A percentile compares a stretch with the other conserved stretches of the same genome.
These are phyloP conservation scores for Neostapfia colusana DNA, from an alignment of 176 grass and related monocot genomes.

Conservation along the genomic window DNA sequence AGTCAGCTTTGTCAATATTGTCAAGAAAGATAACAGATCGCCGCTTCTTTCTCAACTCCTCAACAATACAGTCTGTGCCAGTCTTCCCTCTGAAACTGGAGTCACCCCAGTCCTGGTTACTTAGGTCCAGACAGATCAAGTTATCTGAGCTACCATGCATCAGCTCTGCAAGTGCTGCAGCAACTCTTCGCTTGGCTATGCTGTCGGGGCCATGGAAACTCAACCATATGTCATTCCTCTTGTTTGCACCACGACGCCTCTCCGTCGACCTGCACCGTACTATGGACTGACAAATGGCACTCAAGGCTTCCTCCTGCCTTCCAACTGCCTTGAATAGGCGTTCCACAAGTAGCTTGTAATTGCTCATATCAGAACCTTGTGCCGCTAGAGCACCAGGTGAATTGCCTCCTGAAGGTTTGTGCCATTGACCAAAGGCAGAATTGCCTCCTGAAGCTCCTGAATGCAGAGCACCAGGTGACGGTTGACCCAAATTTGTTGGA, in stretches of 20 bases:
- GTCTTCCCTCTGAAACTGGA: slow-evolving; percentile 67
- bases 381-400: no score
- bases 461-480: slow-evolving; percentile 37
- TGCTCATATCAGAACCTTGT: slow-evolving; percentile 53
- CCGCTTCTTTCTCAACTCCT: slow-evolving; percentile 68
- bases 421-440: slow-evolving; percentile 60
- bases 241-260: slow-evolving; percentile 46
- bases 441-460: slow-evolving; percentile 34
- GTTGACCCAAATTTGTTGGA: slow-evolving; percentile 34
- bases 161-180: slow-evolving; percentile 69
- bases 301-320: slow-evolving; percentile 82
- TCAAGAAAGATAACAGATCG: slow-evolving; percentile 71
- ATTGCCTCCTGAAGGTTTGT: slow-evolving; percentile 41
- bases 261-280: slow-evolving; percentile 38
- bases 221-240: slow-evolving; percentile 80
- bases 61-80: slow-evolving; percentile 63
- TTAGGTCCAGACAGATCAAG: slow-evolving; percentile 70
- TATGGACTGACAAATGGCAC: slow-evolving; percentile 57
- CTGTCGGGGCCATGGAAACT: slow-evolving; percentile 74
- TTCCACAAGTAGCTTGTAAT: slow-evolving; percentile 70
- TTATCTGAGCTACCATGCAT: slow-evolving; percentile 61
- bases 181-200: slow-evolving; percentile 62
- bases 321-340: slow-evolving; percentile 69
- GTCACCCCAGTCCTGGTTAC: slow-evolving; percentile 42
- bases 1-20: slow-evolving; percentile 75